phyloP scores from a whole-genome alignment of 2,329 filamentous ascomycete species.

The Teratosphaeriaceae sp. region DNA sequence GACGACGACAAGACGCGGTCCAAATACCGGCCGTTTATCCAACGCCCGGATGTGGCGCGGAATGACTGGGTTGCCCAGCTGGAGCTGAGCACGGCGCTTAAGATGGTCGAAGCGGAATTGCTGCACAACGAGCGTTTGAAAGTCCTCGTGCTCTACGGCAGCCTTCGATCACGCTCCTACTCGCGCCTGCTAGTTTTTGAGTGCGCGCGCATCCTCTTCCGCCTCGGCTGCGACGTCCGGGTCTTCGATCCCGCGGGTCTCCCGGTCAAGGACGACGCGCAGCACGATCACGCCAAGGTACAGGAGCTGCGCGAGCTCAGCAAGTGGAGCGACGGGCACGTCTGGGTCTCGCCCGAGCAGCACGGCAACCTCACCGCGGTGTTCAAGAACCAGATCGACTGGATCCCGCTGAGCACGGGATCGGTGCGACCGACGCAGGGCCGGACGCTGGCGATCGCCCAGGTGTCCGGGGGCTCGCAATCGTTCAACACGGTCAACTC shows the following conservation, averaged over 20 bases:
- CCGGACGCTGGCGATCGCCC: slow-evolving; percentile 54
- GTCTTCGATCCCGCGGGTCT: slow-evolving; percentile 53
- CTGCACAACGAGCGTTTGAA: slow-evolving; percentile 40
- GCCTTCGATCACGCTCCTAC: slow-evolving; percentile 53
- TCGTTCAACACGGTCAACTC: slow-evolving; percentile 63
- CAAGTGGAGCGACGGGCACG: slow-evolving; percentile 58
- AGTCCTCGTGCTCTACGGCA: slow-evolving; percentile 57
- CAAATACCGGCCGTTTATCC: slow-evolving; percentile 53
- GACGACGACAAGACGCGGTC: slow-evolving; percentile 42
- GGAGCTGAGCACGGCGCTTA: slow-evolving; percentile 48
- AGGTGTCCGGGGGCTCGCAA: slow-evolving; percentile 59
- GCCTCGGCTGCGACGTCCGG: slow-evolving; percentile 60
- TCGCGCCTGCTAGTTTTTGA: slow-evolving; percentile 56
- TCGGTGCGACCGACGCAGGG: slow-evolving; percentile 61
- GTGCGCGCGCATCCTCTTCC: slow-evolving; percentile 53
- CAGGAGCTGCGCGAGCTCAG: slow-evolving; percentile 56
- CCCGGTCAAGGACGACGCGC: slow-evolving; percentile 57
- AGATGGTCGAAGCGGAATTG: slow-evolving; percentile 46
- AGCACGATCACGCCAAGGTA: slow-evolving; percentile 53
- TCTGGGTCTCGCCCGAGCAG: slow-evolving; percentile 62
- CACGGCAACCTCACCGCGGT: slow-evolving; percentile 61
- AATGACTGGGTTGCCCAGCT: slow-evolving; percentile 52
- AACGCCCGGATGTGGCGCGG: slow-evolving; percentile 30
- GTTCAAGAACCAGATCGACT: slow-evolving; percentile 66
- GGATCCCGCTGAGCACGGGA: slow-evolving; percentile 58